These are phyloP conservation scores for Claviceps quebecensis DNA, from an alignment of 2,329 filamentous ascomycete species.

Conservation along the genomic window DNA sequence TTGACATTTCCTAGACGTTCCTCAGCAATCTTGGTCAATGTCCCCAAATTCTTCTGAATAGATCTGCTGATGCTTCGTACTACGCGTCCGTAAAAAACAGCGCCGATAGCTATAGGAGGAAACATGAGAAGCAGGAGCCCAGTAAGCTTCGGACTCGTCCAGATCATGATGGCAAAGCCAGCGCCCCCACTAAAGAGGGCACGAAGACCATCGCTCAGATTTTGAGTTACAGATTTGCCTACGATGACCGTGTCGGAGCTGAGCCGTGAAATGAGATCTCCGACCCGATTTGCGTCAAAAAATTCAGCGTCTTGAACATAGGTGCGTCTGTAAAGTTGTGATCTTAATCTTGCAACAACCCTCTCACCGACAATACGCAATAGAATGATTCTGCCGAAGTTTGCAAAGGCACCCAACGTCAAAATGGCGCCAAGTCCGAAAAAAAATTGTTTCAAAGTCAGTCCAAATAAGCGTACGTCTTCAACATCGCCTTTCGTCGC, in stretches of 20 bases:
- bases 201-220: constrained; percentile 88
- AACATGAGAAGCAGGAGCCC: constrained; percentile 76
- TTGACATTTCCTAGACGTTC: constrained; percentile 94
- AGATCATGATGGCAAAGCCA: constrained; percentile 89
- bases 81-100: constrained; percentile 80
- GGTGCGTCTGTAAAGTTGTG: constrained; percentile 79
- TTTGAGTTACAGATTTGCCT: constrained; percentile 96
- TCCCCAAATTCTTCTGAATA: constrained; percentile 87
- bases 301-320: constrained; percentile 98
- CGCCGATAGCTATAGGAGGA: constrained; percentile 77
- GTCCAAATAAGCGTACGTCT: constrained; percentile 61
- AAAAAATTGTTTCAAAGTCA: constrained; percentile 82
- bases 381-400: constrained; percentile 87
- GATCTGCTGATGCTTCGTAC: constrained; percentile 82
- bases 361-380: constrained; percentile 89
- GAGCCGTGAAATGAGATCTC: constrained; percentile 87
- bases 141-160: constrained; percentile 81
- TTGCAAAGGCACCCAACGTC: constrained; percentile 71
- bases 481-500: constrained; percentile 61
- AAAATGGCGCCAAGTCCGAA: constrained; percentile 62
- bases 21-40: constrained; percentile 91
- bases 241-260: constrained; percentile 96
- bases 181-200: constrained; percentile 80
- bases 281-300: constrained; percentile 94
- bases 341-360: constrained; percentile 79